A percentile compares a stretch with the other conserved stretches of the same genome.
phyloP scores from a whole-genome alignment of 257 asterid species.

The Solanum piurae region DNA sequence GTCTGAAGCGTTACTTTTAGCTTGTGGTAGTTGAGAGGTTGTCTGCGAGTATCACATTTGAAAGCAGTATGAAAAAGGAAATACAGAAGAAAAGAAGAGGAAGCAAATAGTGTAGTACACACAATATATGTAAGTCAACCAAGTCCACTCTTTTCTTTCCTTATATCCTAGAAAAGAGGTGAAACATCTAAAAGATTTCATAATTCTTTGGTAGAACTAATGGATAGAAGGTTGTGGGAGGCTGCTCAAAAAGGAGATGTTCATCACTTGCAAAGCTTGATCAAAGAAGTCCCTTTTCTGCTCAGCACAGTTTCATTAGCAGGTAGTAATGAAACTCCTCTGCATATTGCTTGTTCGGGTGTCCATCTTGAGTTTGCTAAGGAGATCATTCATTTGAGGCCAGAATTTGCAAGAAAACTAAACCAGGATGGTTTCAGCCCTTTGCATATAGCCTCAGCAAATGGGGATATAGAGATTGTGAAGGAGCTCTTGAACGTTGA shows the following conservation, averaged over 20 bases:
- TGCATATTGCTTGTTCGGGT: not conserved
- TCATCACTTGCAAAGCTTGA: not conserved
- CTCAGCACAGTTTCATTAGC: not conserved
- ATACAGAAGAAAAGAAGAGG: no score
- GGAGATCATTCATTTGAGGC: not conserved
- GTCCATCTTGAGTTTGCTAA: not conserved
- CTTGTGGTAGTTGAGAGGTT: no score
- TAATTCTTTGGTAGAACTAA: not conserved
- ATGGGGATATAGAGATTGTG: conserved; percentile 23
- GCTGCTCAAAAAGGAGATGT: not conserved
- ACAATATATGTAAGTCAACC: no score
- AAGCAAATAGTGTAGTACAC: no score
- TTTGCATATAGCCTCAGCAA: conserved; percentile 26
- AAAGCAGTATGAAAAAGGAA: no score
- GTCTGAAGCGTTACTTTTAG: no score
- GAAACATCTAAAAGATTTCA: not conserved
- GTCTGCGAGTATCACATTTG: no score
- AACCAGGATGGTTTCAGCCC: conserved; percentile 24
- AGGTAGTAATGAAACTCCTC: not conserved
- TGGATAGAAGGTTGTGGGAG: not conserved
- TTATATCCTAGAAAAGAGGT: no score
- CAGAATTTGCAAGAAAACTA: not conserved
- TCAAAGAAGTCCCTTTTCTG: not conserved
- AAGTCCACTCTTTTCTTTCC: no score
- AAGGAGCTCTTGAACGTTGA: conserved; percentile 18